Evolutionary conservation across 2,329 filamentous ascomycete genomes (phyloP).

Genomic region (Daldinia sp.): DNA sequence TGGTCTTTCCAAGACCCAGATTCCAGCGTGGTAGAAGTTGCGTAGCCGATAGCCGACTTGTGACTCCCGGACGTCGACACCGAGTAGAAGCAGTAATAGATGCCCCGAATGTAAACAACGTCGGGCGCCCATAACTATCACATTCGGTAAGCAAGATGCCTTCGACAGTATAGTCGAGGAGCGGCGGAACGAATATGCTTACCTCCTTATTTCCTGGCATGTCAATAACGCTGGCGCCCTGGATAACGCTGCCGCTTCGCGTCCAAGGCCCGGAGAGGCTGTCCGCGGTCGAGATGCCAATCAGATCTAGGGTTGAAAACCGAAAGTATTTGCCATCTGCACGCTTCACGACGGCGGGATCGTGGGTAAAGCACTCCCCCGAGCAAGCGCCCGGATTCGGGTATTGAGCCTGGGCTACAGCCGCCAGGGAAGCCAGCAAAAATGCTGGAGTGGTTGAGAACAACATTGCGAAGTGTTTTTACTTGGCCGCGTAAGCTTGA

Average conservation of each 20-base stretch:
- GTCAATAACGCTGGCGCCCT: constrained; percentile 57
- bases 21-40: constrained; percentile 31
- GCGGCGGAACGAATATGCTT: too few species aligned
- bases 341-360: constrained; percentile 50
- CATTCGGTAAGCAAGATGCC: constrained; percentile 4
- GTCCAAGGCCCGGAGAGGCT: constrained; percentile 51
- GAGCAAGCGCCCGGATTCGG: constrained; percentile 48
- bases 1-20: constrained; percentile 35
- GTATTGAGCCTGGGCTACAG: constrained; percentile 36
- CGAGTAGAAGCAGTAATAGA: constrained; percentile 35
- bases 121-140: constrained; percentile 35
- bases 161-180: background rate
- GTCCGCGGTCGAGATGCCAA: constrained; percentile 47
- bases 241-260: constrained; percentile 58
- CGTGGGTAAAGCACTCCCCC: constrained; percentile 50
- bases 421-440: constrained; percentile 28
- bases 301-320: constrained; percentile 50
- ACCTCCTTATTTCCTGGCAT: constrained; percentile 23
- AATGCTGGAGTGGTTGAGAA: constrained; percentile 17
- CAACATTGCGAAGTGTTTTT: constrained; percentile 20
- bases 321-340: constrained; percentile 51
- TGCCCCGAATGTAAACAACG: constrained; percentile 30
- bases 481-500: background rate
- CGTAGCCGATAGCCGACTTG: constrained; percentile 32
- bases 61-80: constrained; percentile 26